Base-by-base conservation (phyloP, 306 rosid species). In the Trifolium repens region DNA sequence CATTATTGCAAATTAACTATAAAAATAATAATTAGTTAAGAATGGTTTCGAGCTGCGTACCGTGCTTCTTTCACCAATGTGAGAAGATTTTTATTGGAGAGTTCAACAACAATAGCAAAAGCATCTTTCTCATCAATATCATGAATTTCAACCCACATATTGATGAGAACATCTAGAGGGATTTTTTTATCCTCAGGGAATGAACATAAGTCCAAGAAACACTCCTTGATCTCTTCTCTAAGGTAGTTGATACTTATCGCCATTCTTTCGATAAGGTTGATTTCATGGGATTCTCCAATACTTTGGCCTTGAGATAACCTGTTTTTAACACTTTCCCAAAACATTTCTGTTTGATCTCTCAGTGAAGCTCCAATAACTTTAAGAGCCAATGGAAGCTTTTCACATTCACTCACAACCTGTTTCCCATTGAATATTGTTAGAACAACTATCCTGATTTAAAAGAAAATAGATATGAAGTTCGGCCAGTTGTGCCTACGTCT, bases 331-430 rank as follows among this genome's bases (percentile, higher is more conserved):
- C 87, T 79, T 15, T 47, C 66, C 98, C 98, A 91, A 54, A 80
- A 88, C 93, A 84, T 82, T 73, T 91, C 97, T 7, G 87, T 49
- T 40, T 90, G 96, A 64, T 80, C 94, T 26, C 90, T 54, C 34
- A 94, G 65, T 3, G 96, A 94, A 26, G 98, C 94, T 68, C 98
- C 98, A 16, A 91, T 91, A 67, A 94, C 97, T 85, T 94, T 94
- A 3, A 94, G 97, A 42, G 98, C 98, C 61, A 94, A 67, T 1
- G 98, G 98, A 79, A 94, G 96, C 59, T 93, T 82, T 81, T 88
- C 88, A 75, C 98, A 94, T 85, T 94, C 97, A 14, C 72, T 80
- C 83, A 87, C 94, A 79, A 90, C 85, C 98, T 91, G 57, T 73
- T 67, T 73, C 34, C 12, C 35, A 24, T 79, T 15, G 19, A 19